Conservation (phyloP, 1,284 basidiomycete species). For the Ustilago lituana region DNA sequence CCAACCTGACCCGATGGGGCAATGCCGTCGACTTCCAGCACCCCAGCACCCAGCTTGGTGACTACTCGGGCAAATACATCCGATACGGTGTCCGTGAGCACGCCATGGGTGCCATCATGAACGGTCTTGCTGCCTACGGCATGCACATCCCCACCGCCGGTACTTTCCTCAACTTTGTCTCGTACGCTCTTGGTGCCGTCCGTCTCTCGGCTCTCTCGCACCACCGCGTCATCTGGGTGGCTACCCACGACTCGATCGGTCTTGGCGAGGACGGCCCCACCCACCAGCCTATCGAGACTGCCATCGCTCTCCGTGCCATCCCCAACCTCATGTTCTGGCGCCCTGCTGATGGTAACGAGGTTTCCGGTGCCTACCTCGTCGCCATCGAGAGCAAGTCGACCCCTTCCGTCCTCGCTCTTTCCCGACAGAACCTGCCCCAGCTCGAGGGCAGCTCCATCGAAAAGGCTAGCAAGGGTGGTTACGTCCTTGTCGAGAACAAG, state of each 20-base stretch:
- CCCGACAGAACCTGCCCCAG: conserved; percentile 91
- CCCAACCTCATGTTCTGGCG: conserved; percentile 80
- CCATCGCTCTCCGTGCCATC: conserved; percentile 83
- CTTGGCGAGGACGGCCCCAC: conserved; percentile 92
- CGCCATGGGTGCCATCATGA: conserved; percentile 94
- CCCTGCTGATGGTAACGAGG: conserved; percentile 93
- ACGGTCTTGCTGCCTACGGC: conserved; percentile 85
- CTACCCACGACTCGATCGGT: conserved; percentile 71
- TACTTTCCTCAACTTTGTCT: conserved; percentile 82
- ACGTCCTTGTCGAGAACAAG: conserved; percentile 82
- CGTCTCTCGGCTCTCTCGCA: conserved; percentile 87
- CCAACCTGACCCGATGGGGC: conserved; percentile 86
- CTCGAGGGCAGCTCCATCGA: conserved; percentile 88
- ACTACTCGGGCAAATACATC: conserved; percentile 87
- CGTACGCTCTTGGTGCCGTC: conserved; percentile 90
- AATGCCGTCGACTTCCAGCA: conserved; percentile 89
- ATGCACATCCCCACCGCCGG: conserved; percentile 78
- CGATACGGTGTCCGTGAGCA: conserved; percentile 97
- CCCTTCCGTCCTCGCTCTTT: conserved; percentile 83
- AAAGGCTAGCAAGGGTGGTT: conserved; percentile 84
- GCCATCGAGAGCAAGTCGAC: conserved; percentile 79
- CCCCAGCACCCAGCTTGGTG: conserved; percentile 80
- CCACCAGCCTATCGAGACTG: conserved; percentile 92
- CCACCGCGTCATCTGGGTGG: conserved; percentile 91
- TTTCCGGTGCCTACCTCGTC: conserved; percentile 85